phyloP scores from a whole-genome alignment of 2,329 filamentous ascomycete genomes.

The Fusarium sp. region DNA sequence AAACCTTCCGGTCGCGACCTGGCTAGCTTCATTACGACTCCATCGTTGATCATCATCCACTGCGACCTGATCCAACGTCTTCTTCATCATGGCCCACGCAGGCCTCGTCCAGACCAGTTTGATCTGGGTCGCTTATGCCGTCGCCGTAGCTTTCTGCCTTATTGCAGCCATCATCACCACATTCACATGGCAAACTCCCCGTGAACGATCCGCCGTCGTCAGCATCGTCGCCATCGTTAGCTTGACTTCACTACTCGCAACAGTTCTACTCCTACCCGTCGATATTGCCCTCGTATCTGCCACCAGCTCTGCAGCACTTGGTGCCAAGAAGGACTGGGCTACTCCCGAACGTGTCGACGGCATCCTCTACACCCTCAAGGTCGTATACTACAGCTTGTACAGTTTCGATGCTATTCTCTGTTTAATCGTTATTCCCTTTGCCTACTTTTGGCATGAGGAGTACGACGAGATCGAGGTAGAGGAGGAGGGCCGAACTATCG shows the following conservation, averaged over 20 bases:
- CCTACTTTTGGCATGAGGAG: constrained; percentile 98
- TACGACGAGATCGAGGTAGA: constrained; percentile 92
- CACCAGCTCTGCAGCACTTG: constrained; percentile 79
- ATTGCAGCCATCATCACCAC: constrained; percentile 85
- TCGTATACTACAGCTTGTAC: constrained; percentile 94
- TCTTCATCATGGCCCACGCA: constrained; percentile 55
- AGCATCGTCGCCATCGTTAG: constrained; percentile 88
- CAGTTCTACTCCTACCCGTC: constrained; percentile 90
- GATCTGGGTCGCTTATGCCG: constrained; percentile 94
- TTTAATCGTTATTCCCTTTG: constrained; percentile 89
- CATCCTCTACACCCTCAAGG: constrained; percentile 82
- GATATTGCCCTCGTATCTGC: constrained; percentile 95
- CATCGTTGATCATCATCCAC: constrained; percentile 26
- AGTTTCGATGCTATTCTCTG: constrained; percentile 91
- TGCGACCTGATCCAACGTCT: not conserved
- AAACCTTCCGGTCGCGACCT: constrained; percentile 10
- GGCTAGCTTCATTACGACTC: constrained; percentile 20
- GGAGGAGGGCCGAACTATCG: constrained; percentile 80
- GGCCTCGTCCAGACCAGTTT: constrained; percentile 84
- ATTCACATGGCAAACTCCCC: constrained; percentile 89
- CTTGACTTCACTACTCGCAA: constrained; percentile 87
- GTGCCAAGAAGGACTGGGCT: constrained; percentile 94
- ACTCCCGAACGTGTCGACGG: constrained; percentile 81
- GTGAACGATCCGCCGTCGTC: constrained; percentile 85
- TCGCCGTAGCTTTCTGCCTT: constrained; percentile 81